Evolutionary conservation across 163 green algal species (phyloP), one percentile per base, ranked within the genome.

Genomic region (Chlorella variabilis): DNA sequence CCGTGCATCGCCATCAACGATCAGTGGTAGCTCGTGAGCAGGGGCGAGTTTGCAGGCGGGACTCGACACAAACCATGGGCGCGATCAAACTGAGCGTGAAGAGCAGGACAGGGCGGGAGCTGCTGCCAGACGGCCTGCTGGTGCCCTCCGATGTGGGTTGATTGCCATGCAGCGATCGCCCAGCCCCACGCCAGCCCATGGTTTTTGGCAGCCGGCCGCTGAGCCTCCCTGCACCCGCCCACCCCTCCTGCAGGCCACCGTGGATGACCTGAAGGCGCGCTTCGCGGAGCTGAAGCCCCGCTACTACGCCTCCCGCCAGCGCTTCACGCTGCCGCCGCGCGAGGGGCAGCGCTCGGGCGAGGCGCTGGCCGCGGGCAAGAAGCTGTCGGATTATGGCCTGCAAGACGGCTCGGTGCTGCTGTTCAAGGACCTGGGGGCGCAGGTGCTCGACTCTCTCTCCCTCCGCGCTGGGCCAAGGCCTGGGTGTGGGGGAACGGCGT

Each of bases 371-470:
- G 77, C 89, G 34, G 88, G 79, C 71, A 94, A 95, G 68, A 87
- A 56, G 48, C 90, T 98, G 1, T 86, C 58, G n/a, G 87, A 95
- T 45, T 97, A 95, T 77, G 92, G 88, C 8, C 78, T 99, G 0
- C 48, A 71, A 0, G 86, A 95, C 41, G 92, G 93, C 2, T 83
- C 83, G 7, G 77, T 86, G 15, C n/a, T 99, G 1, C 71, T 94
- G 8, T 98, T 98, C 86, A 99, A 99, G 89, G 97, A 99, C 84
- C 90, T 99, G 33, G 97, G 97, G 0, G 86, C 92, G 1, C 95
- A 98, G 91, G 94, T 95, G 67, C 49, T n/a, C n/a, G n/a, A n/a
- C n/a, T n/a, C n/a, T n/a, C n/a, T n/a, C n/a, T n/a, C n/a, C n/a
- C n/a, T n/a, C n/a, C n/a, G n/a, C n/a, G n/a, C n/a, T n/a, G n/a